A percentile compares a stretch with the other conserved stretches of the same genome.
These are phyloP conservation scores for Nakaseomyces uthaithaninus DNA, from an alignment of 1,139 yeast genomes.

Conservation along the genomic window DNA sequence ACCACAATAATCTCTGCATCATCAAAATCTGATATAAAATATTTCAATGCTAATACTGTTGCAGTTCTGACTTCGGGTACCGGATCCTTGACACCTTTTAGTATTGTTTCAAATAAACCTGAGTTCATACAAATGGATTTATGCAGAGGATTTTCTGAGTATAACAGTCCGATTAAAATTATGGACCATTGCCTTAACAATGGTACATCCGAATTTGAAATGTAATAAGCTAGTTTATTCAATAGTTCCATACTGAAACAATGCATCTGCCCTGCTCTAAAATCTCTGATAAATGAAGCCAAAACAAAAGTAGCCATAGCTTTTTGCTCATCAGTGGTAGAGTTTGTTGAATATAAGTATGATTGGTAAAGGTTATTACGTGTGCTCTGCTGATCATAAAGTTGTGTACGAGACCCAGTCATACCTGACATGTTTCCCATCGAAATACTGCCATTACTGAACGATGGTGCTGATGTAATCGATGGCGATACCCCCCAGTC, in stretches of 20 bases:
- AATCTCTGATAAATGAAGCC: constrained; percentile 74
- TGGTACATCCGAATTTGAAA: constrained; percentile 73
- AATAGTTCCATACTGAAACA: constrained; percentile 71
- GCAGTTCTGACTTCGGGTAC: constrained; percentile 94
- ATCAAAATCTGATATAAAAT: constrained; percentile 49
- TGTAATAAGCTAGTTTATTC: constrained; percentile 56
- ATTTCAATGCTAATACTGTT: constrained; percentile 63
- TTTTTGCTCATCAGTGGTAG: constrained; percentile 66
- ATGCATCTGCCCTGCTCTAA: constrained; percentile 69
- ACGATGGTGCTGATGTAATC: constrained; percentile 30
- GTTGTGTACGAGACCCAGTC: constrained; percentile 17
- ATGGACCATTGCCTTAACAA: constrained; percentile 88
- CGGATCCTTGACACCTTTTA: constrained; percentile 66
- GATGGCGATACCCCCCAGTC: constrained; percentile 35
- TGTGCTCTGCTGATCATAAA: constrained; percentile 15
- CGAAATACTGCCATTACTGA: constrained; percentile 23
- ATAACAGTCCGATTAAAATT: constrained; percentile 65
- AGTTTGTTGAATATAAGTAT: constrained; percentile 24
- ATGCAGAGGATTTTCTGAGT: constrained; percentile 69
- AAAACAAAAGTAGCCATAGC: constrained; percentile 94
- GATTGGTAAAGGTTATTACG: constrained; percentile 21
- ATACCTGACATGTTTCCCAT: constrained; percentile 27
- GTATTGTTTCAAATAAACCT: constrained; percentile 50
- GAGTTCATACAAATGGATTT: constrained; percentile 64
- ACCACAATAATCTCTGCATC: constrained; percentile 31